These are phyloP conservation scores for Candida namnaoensis DNA, from an alignment of 805 yeast genomes.

Conservation along the genomic window DNA sequence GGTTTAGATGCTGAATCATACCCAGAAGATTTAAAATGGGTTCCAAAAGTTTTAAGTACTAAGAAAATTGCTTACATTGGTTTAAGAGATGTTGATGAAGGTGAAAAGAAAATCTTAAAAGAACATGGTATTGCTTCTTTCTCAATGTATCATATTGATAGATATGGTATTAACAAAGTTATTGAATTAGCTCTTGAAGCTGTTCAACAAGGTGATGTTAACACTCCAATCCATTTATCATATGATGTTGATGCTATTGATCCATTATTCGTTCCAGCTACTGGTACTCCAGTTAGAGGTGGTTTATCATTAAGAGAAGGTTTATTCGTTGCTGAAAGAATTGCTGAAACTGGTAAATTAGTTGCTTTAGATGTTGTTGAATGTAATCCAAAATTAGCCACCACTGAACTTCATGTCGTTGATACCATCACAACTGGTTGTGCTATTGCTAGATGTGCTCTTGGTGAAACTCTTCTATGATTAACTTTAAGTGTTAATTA, in stretches of 20 bases:
- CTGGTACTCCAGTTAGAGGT: slow-evolving; percentile 97
- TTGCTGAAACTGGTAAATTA: slow-evolving; percentile 84
- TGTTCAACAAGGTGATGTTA: slow-evolving; percentile 60
- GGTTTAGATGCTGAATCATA: slow-evolving; percentile 63
- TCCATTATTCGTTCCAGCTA: slow-evolving; percentile 90
- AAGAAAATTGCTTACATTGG: slow-evolving; percentile 86
- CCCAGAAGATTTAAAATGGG: slow-evolving; percentile 79
- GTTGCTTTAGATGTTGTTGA: slow-evolving; percentile 89
- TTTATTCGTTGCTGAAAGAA: slow-evolving; percentile 81
- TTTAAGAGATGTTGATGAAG: slow-evolving; percentile 84
- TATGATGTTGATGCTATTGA: slow-evolving; percentile 97
- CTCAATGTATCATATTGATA: slow-evolving; percentile 94
- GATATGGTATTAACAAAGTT: slow-evolving; percentile 85
- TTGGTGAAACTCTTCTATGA: slow-evolving; percentile 72
- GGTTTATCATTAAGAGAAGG: slow-evolving; percentile 95
- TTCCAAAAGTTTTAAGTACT: slow-evolving; percentile 57
- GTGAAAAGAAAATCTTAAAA: slow-evolving; percentile 67
- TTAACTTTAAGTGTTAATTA: too few species aligned
- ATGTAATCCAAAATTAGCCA: slow-evolving; percentile 83
- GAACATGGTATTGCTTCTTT: slow-evolving; percentile 73
- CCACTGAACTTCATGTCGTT: slow-evolving; percentile 61
- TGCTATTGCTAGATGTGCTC: slow-evolving; percentile 86
- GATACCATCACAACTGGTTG: slow-evolving; percentile 89
- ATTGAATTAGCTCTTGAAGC: slow-evolving; percentile 82
- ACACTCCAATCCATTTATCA: slow-evolving; percentile 74